Conservation (phyloP, 192 early-diverging fungal species). For the Rhizophagus clarus region DNA sequence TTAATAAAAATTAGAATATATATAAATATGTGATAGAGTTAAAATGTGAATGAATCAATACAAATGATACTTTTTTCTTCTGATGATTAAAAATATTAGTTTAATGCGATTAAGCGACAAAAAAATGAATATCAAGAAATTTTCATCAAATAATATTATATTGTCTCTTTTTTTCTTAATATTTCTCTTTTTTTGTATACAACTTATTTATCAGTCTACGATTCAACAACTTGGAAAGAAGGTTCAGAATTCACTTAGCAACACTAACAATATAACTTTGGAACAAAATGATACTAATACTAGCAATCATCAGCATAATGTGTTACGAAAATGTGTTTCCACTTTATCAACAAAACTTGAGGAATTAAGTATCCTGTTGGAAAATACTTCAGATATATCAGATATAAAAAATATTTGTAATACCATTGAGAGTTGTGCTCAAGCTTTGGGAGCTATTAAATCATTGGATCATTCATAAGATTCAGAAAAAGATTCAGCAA, state of each 20-base stretch:
- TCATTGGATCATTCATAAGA: not conserved
- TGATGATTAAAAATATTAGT: not conserved
- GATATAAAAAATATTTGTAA: constrained; percentile 12
- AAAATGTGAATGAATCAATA: not conserved
- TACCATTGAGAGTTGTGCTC: constrained; percentile 19
- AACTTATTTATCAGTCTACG: not conserved
- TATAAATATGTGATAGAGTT: not conserved
- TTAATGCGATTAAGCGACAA: not conserved
- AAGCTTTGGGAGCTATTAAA: not conserved
- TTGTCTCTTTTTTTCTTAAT: not conserved
- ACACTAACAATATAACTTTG: not conserved
- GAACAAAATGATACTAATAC: too few relatives aligned
- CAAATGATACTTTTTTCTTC: not conserved
- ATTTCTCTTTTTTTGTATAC: not conserved
- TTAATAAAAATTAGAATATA: not conserved
- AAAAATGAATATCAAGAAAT: too few relatives aligned
- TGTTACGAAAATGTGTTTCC: not conserved
- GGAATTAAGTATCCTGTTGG: not conserved
- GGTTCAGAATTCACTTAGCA: not conserved
- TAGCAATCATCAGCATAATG: not conserved
- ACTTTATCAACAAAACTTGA: not conserved
- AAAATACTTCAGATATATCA: not conserved
- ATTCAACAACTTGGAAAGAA: not conserved
- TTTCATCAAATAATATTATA: not conserved
- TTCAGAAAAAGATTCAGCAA: too few relatives aligned